Percentiles rank a stretch among this genome's conserved stretches.
Evolutionary conservation across 176 grass and related monocot genomes (phyloP).

Genomic region (Carex pumila): DNA sequence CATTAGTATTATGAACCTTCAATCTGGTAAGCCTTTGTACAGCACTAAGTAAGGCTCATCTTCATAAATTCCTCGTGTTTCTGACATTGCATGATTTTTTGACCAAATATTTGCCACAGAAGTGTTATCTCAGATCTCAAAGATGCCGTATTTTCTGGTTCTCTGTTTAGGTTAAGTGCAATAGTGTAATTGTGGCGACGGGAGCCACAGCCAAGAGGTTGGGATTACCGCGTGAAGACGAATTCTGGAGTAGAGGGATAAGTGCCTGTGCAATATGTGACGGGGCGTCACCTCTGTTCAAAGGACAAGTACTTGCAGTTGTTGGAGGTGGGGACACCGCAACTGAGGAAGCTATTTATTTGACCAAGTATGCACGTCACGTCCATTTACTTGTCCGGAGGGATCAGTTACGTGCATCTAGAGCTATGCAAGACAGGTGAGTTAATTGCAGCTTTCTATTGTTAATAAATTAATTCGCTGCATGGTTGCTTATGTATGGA

Average conservation of each 20-base stretch:
- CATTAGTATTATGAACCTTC: background rate
- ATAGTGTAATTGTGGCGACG: conserved; percentile 89
- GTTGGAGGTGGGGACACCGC: conserved; percentile 91
- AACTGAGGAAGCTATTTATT: conserved; percentile 88
- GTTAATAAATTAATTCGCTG: background rate
- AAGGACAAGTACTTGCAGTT: conserved; percentile 88
- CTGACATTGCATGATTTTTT: background rate
- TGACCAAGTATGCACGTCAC: conserved; percentile 96
- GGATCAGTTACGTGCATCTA: conserved; percentile 65
- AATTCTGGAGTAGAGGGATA: conserved; percentile 99
- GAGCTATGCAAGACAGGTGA: conserved; percentile 99
- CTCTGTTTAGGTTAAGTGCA: conserved; percentile 61
- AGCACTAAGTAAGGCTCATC: background rate
- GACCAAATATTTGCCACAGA: background rate
- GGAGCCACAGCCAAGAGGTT: conserved; percentile 84
- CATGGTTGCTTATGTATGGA: background rate
- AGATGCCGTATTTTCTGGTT: background rate
- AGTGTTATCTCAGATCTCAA: background rate
- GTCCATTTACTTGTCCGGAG: conserved; percentile 91
- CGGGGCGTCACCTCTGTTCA: conserved; percentile 82
- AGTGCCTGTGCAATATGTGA: conserved; percentile 99
- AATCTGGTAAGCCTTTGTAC: background rate
- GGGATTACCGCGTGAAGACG: conserved; percentile 76
- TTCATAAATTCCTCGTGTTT: background rate
- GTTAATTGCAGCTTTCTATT: background rate